Evolutionary conservation across 2,329 filamentous ascomycete species (phyloP), one percentile per base, ranked within the genome.

Genomic region (Diaporthe citrichinensis): DNA sequence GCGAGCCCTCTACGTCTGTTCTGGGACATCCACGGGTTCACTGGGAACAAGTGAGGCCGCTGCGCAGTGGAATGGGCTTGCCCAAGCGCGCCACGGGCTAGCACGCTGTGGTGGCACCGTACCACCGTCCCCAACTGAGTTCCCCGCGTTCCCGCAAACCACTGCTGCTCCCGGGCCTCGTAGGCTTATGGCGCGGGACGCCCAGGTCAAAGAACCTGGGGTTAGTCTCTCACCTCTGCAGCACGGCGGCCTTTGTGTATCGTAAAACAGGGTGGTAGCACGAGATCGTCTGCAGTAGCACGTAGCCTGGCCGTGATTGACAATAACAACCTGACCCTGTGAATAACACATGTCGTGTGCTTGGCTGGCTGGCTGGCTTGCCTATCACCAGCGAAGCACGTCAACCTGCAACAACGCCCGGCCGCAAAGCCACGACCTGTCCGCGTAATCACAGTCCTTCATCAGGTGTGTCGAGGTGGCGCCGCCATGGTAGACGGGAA

Each of bases 361-460:
- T 0, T 17, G 10, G 28, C 31, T 10, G 31, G 31, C 36, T 25
- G 31, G 36, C 23, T 17, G 44, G 61, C 28, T 12, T 41, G 34
- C 20, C 31, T 15, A 17, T 20, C 14, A 7, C 49, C 49, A n/a
- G 15, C 46, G 15, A 28, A 20, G 28, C 31, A 51, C 17, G 28
- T 31, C 34, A 68, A 53, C 46, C 65, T 53, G 65, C 65, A 53
- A 68, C 65, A 25, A 23, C 44, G 31, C 65, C 46, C 28, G 46
- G 62, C 25, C 65, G 65, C 65, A 69, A 55, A 69, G 65, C 65
- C 65, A 69, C 65, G 31, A n/a, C 65, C 28, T 12, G 65, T 69
- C 46, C 49, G 49, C 65, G 65, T 55, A 55, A 55, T 39, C 34
- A 41, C 61, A 23, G 20, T 15, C 46, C 65, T 41, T 69, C 65